Evolutionary conservation across 2,329 filamentous ascomycete species (phyloP).

Genomic region (Phaeosphaeria sp.): DNA sequence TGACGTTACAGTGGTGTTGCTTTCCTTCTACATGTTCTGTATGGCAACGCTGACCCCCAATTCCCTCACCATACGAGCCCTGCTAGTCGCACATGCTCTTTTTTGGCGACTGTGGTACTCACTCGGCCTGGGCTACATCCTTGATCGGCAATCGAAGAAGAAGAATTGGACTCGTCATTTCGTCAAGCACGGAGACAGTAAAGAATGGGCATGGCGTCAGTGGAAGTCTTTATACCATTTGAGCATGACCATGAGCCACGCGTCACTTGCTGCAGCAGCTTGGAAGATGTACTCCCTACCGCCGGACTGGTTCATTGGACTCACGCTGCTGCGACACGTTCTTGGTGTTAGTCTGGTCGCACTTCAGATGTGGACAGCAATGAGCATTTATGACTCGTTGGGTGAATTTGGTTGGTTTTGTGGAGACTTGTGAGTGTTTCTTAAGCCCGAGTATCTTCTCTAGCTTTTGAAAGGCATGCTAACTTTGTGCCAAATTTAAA

Average conservation of each 20-base stretch:
- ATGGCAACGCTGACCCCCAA: constrained; percentile 79
- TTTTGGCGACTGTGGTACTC: constrained; percentile 92
- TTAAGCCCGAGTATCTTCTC: too few species aligned
- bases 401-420: constrained; percentile 99
- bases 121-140: constrained; percentile 81
- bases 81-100: constrained; percentile 83
- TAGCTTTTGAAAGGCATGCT: too few species aligned
- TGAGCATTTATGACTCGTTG: constrained; percentile 92
- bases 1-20: constrained; percentile 79
- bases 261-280: constrained; percentile 85
- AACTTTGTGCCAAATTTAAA: too few species aligned
- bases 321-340: constrained; percentile 85
- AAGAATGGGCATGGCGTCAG: constrained; percentile 92
- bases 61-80: constrained; percentile 73
- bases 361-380: constrained; percentile 89
- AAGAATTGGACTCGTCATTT: constrained; percentile 98
- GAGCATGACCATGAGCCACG: constrained; percentile 87
- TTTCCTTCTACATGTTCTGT: constrained; percentile 76
- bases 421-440: too few species aligned
- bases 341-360: constrained; percentile 80
- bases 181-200: constrained; percentile 91
- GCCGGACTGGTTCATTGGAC: constrained; percentile 83
- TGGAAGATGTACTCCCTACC: constrained; percentile 98
- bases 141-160: constrained; percentile 83
- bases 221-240: constrained; percentile 97